A percentile compares a stretch with the other conserved stretches of the same genome.
Conservation (phyloP, 805 yeast species). For the Torulaspora franciscae region DNA sequence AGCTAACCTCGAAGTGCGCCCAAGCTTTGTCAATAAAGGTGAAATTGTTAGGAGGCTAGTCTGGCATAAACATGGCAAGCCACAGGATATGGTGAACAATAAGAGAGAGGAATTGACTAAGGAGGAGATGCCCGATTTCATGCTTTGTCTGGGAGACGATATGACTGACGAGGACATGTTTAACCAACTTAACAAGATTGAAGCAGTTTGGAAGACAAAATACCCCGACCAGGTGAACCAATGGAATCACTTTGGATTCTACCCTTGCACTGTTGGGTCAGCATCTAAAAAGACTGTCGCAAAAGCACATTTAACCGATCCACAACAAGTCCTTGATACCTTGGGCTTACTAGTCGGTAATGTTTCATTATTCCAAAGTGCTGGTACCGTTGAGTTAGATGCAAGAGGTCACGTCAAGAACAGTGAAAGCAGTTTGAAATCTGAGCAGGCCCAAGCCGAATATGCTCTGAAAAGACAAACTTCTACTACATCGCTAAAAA, state of each 20-base stretch:
- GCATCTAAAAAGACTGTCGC: slow-evolving; percentile 84
- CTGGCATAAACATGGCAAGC: slow-evolving; percentile 54
- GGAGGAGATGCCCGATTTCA: slow-evolving; percentile 69
- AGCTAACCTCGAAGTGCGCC: slow-evolving; percentile 96
- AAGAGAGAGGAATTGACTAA: slow-evolving; percentile 34
- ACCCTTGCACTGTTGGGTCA: slow-evolving; percentile 89
- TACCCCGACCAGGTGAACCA: slow-evolving; percentile 40
- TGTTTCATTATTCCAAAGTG: slow-evolving; percentile 71
- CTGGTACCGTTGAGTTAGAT: slow-evolving; percentile 70
- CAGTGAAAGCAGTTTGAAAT: slow-evolving; percentile 39
- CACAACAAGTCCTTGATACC: slow-evolving; percentile 77
- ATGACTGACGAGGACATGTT: slow-evolving; percentile 98
- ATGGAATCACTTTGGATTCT: slow-evolving; percentile 57
- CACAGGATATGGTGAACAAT: slow-evolving; percentile 40
- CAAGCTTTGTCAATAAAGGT: slow-evolving; percentile 91
- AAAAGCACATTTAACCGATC: slow-evolving; percentile 77
- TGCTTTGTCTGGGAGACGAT: slow-evolving; percentile 91
- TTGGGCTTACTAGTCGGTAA: slow-evolving; percentile 75
- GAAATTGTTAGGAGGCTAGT: slow-evolving; percentile 85
- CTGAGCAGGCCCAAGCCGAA: slow-evolving; percentile 33
- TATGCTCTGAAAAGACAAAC: slow-evolving; percentile 30
- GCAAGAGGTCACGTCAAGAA: slow-evolving; percentile 65
- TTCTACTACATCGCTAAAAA: slow-evolving; percentile 14
- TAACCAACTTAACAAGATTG: slow-evolving; percentile 61
- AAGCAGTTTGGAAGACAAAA: slow-evolving; percentile 38